phyloP scores from a whole-genome alignment of 1,284 basidiomycete genomes.

The Ganoderma lingzhi region DNA sequence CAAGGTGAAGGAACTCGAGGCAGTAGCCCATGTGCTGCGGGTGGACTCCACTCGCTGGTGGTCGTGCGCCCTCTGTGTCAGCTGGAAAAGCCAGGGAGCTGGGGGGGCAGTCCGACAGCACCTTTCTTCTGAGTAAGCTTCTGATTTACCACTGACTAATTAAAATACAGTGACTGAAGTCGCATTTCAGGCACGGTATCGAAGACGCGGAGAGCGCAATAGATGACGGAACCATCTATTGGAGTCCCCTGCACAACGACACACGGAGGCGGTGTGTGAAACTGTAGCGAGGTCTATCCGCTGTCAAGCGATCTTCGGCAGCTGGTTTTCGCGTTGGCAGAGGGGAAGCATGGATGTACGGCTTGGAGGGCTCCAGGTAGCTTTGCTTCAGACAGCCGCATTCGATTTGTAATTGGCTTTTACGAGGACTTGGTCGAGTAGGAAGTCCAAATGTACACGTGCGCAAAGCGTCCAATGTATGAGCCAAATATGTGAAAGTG shows the following conservation, averaged over 20 bases:
- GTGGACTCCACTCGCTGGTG: not conserved
- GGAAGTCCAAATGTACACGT: too few species aligned
- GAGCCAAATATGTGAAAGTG: too few species aligned
- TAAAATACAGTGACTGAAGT: not conserved
- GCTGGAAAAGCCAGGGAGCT: not conserved
- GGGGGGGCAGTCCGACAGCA: not conserved
- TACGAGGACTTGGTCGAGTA: too few species aligned
- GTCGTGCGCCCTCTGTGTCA: constrained; percentile 1
- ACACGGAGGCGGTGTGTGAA: too few species aligned
- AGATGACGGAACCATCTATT: constrained; percentile 1
- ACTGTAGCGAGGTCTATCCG: too few species aligned
- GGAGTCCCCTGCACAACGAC: not conserved
- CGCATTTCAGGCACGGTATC: not conserved
- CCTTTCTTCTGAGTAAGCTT: constrained; percentile 2
- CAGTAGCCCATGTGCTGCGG: not conserved
- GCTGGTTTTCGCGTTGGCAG: too few species aligned
- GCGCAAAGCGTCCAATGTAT: too few species aligned
- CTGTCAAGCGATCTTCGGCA: too few species aligned
- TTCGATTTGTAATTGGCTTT: too few species aligned
- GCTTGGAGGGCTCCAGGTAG: too few species aligned
- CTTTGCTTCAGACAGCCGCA: too few species aligned
- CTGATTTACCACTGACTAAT: not conserved
- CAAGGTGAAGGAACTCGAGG: constrained; percentile 5
- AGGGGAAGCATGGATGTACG: too few species aligned
- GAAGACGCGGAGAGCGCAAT: not conserved